phyloP scores from a whole-genome alignment of 129 eudicot species.

The Flaveria brownii region DNA sequence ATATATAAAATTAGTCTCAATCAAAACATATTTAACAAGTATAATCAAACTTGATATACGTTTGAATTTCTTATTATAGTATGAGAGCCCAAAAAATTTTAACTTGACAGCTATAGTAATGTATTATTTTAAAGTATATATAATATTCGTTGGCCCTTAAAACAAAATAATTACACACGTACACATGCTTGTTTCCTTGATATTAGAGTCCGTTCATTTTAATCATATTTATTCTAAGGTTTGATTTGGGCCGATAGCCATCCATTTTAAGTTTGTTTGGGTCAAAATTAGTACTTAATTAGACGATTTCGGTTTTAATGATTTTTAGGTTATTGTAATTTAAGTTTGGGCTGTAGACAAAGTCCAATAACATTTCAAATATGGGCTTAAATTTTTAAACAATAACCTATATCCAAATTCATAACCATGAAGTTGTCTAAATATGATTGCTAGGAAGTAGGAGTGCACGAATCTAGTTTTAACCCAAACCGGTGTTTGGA shows the following conservation, averaged over 20 bases:
- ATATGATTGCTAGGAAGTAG: no score
- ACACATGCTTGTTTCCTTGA: no score
- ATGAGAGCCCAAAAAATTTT: no score
- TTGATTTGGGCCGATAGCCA: not conserved
- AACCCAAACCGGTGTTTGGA: no score
- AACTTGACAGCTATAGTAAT: not conserved
- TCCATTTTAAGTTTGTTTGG: not conserved
- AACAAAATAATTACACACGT: no score
- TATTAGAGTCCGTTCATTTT: not conserved
- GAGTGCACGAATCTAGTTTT: no score
- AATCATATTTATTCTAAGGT: not conserved
- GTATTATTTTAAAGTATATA: not conserved
- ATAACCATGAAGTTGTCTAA: no score
- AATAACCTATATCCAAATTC: no score
- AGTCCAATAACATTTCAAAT: not conserved
- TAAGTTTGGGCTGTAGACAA: not conserved
- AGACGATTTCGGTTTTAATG: not conserved
- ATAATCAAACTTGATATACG: no score
- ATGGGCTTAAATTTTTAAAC: no score
- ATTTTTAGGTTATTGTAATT: not conserved
- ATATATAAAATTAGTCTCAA: not conserved
- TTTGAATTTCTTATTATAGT: no score
- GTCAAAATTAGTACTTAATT: not conserved
- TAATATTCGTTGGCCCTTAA: not conserved
- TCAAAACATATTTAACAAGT: not conserved